Evolutionary conservation across 2,329 filamentous ascomycete species (phyloP).

Genomic region (Atkinsonella texensis): DNA sequence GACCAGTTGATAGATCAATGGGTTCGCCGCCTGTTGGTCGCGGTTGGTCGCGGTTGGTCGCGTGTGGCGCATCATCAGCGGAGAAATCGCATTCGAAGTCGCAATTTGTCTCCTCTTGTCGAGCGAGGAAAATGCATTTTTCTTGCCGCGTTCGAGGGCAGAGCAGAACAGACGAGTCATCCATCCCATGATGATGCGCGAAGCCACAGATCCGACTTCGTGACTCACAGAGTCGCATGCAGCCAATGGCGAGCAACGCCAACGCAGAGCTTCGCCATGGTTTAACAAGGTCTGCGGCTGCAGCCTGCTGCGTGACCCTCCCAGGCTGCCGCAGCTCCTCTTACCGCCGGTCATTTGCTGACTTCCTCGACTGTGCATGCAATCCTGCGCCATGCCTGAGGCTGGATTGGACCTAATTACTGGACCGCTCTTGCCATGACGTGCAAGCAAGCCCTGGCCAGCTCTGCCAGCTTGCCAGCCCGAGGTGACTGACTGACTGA

Average conservation of each 20-base stretch:
- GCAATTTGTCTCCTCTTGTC: too few relatives aligned
- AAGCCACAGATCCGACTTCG: neutral
- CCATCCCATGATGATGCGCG: too few relatives aligned
- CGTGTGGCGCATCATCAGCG: neutral
- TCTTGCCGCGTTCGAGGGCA: too few relatives aligned
- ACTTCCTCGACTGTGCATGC: neutral
- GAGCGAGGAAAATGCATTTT: too few relatives aligned
- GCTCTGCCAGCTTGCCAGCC: too few relatives aligned
- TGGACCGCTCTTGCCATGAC: neutral
- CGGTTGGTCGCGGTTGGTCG: neutral
- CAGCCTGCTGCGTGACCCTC: neutral
- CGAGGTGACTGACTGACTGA: too few relatives aligned
- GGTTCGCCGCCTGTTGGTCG: neutral
- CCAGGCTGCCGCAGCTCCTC: neutral
- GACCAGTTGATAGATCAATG: too few relatives aligned
- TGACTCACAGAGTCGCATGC: neutral
- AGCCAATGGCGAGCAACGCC: slow-evolving; percentile 1
- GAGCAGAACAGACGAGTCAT: too few relatives aligned
- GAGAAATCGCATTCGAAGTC: neutral
- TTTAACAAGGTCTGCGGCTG: neutral
- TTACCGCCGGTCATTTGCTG: neutral
- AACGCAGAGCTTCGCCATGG: slow-evolving; percentile 2
- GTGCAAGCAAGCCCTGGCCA: too few relatives aligned
- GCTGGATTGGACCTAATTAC: neutral
- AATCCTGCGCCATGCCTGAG: neutral